Conservation (phyloP, 2,329 filamentous ascomycete species). For the Fusarium haematococcum region DNA sequence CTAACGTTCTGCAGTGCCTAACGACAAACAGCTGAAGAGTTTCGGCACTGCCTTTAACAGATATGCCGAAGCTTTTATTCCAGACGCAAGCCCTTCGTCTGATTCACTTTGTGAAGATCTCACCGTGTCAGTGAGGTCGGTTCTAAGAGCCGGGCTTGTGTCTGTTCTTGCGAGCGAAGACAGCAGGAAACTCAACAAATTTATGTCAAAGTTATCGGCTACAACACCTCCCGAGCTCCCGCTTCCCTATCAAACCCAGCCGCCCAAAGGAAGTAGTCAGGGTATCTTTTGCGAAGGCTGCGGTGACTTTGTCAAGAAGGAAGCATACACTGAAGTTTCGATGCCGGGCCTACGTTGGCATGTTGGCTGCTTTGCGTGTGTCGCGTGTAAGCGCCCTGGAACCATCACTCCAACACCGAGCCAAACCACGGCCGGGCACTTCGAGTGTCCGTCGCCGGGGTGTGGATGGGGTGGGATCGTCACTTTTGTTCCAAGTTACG, state of each 20-base stretch:
- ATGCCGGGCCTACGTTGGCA: background rate
- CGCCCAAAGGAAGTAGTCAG: background rate
- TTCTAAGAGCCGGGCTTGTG: background rate
- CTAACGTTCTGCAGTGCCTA: background rate
- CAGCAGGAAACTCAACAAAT: background rate
- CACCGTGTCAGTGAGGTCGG: background rate
- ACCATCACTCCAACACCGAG: background rate
- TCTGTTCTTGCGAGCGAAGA: background rate
- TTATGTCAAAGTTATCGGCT: background rate
- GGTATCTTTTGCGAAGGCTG: background rate
- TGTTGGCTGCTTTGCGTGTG: background rate
- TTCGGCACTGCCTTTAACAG: background rate
- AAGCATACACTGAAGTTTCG: background rate
- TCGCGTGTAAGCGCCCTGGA: background rate
- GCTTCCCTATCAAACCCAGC: background rate
- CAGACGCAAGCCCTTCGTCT: too few relatives aligned
- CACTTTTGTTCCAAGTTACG: background rate
- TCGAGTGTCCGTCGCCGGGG: background rate
- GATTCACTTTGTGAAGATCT: background rate
- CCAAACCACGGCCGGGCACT: background rate
- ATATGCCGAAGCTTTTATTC: background rate
- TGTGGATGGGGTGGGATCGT: background rate
- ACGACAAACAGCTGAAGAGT: background rate
- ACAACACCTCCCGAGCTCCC: background rate
- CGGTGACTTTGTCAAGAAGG: background rate